Conservation (phyloP, 2,329 filamentous ascomycete genomes). For the Penicillium sp. region DNA sequence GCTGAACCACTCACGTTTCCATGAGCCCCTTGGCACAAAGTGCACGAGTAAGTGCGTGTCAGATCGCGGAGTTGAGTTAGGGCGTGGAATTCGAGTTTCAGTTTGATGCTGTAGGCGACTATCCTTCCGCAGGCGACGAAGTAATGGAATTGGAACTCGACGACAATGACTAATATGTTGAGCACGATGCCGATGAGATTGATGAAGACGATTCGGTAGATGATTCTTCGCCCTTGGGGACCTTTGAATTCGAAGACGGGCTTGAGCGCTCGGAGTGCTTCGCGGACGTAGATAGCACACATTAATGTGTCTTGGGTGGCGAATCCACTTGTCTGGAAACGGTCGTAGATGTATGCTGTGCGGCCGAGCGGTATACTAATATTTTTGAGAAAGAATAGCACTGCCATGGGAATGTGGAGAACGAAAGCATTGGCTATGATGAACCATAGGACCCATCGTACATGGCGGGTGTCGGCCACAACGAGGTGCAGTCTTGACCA, state of each 20-base stretch:
- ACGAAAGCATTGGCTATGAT: constrained; percentile 36
- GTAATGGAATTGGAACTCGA: constrained; percentile 37
- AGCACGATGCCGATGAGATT: constrained; percentile 45
- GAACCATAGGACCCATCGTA: constrained; percentile 42
- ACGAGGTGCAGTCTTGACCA: constrained; percentile 50
- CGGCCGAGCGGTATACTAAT: neutral
- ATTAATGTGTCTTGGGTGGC: constrained; percentile 54
- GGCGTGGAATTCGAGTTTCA: constrained; percentile 48
- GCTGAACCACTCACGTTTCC: constrained; percentile 4
- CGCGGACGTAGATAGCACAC: constrained; percentile 52
- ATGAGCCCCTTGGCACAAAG: constrained; percentile 5
- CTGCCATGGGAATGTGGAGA: constrained; percentile 3
- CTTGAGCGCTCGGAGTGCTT: constrained; percentile 42
- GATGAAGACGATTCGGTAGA: constrained; percentile 47
- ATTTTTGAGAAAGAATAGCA: constrained; percentile 19
- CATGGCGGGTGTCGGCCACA: constrained; percentile 30
- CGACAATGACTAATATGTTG: constrained; percentile 36
- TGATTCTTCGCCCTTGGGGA: constrained; percentile 37
- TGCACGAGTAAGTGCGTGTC: constrained; percentile 14
- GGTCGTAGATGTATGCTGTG: constrained; percentile 42
- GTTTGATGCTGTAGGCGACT: constrained; percentile 45
- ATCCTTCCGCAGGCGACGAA: constrained; percentile 40
- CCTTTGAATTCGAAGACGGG: constrained; percentile 46
- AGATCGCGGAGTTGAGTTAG: constrained; percentile 41
- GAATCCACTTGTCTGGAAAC: constrained; percentile 52